Conservation (phyloP, 78 protist genomes). For the Dictyostelium purpureum region DNA sequence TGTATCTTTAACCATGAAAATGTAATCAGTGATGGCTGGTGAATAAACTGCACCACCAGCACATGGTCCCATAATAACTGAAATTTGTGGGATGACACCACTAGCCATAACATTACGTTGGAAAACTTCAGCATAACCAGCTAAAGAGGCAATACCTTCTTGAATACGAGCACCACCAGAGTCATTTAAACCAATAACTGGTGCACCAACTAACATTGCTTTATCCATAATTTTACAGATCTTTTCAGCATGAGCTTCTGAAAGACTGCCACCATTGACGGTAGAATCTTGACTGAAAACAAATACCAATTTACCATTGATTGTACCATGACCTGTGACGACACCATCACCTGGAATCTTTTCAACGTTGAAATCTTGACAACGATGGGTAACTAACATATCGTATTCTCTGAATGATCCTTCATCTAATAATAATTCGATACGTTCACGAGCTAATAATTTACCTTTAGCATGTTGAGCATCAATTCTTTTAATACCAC, state of each 20-base stretch:
- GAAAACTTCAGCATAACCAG: constrained; percentile 97
- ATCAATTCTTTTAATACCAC: constrained; percentile 70
- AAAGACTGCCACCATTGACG: constrained; percentile 97
- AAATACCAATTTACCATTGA: constrained; percentile 96
- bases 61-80: constrained; percentile 98
- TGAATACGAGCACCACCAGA: constrained; percentile 99
- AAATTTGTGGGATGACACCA: constrained; percentile 98
- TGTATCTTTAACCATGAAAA: constrained; percentile 95
- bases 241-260: constrained; percentile 97
- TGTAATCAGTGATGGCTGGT: constrained; percentile 98
- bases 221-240: constrained; percentile 99
- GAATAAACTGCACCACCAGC: constrained; percentile 99
- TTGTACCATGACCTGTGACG: constrained; percentile 96
- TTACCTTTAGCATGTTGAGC: constrained; percentile 89
- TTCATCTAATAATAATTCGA: constrained; percentile 92
- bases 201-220: constrained; percentile 97
- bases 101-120: constrained; percentile 95
- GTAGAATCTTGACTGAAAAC: constrained; percentile 98
- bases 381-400: constrained; percentile 93
- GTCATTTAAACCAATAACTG: constrained; percentile 98
- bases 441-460: constrained; percentile 97
- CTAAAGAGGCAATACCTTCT: constrained; percentile 98
- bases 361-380: constrained; percentile 95
- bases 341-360: constrained; percentile 96
- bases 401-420: constrained; percentile 94